Percentiles rank a stretch among this genome's conserved stretches.
These are phyloP conservation scores for Panicum hallii DNA, from an alignment of 202 grass and related monocot species.

Conservation along the genomic window DNA sequence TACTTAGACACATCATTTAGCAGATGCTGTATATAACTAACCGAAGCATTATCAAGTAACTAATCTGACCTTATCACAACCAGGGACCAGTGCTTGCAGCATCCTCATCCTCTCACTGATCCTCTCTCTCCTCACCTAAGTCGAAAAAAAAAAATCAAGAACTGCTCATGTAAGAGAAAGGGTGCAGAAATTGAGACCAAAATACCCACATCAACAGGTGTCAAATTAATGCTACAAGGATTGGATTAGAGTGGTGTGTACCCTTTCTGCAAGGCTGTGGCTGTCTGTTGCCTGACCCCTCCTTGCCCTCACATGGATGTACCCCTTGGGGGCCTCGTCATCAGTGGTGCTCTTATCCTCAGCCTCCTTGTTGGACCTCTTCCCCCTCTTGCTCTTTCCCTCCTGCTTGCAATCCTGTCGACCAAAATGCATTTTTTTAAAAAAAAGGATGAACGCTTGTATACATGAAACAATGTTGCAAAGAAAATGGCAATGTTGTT, in stretches of 20 bases:
- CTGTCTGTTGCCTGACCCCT: constrained; percentile 94
- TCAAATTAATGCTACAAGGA: constrained; percentile 21
- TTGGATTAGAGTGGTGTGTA: constrained; percentile 42
- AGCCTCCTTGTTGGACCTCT: constrained; percentile 43
- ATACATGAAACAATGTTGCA: constrained; percentile 11
- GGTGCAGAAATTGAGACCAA: constrained; percentile 8
- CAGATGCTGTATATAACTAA: constrained; percentile 25
- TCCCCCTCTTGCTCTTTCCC: constrained; percentile 60
- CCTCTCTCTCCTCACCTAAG: constrained; percentile 86
- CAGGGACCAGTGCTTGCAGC: constrained; percentile 80
- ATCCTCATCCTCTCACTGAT: constrained; percentile 93
- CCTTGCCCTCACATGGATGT: constrained; percentile 92
- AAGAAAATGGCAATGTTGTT: constrained; percentile 25
- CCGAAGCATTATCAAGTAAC: constrained; percentile 18
- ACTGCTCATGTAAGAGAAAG: constrained; percentile 23
- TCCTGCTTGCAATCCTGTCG: constrained; percentile 66
- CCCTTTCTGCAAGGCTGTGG: constrained; percentile 87
- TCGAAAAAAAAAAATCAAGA: constrained; percentile 24
- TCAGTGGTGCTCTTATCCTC: constrained; percentile 63
- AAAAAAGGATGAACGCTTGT: background rate
- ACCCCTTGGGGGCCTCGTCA: constrained; percentile 64
- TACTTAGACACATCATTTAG: background rate
- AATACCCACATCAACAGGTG: constrained; percentile 10
- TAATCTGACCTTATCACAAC: constrained; percentile 82
- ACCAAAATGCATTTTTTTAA: background rate